These are phyloP conservation scores for Simmondsia chinensis DNA, from an alignment of 148 eudicot genomes.

Conservation along the genomic window DNA sequence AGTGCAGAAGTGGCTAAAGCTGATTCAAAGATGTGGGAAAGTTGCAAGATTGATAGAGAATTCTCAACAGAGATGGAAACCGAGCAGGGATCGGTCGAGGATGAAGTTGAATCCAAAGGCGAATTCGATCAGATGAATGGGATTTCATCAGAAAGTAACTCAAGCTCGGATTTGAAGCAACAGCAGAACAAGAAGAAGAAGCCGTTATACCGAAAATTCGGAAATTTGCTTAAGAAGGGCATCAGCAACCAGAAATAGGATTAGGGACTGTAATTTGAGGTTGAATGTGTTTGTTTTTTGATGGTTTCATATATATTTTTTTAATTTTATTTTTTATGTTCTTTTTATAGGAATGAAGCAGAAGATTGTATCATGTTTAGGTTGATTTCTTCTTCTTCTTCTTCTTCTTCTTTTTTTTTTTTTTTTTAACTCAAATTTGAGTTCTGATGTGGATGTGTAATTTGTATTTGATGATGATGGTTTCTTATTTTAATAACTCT, in stretches of 20 bases:
- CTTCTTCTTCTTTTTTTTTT: not conserved
- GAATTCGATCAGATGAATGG: constrained; percentile 47
- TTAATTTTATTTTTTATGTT: not conserved
- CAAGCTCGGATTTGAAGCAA: constrained; percentile 49
- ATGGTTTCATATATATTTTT: constrained; percentile 4
- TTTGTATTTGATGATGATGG: too few species aligned
- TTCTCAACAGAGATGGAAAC: constrained; percentile 47
- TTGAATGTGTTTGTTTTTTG: constrained; percentile 28
- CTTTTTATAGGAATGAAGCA: constrained; percentile 14
- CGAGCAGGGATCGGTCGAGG: constrained; percentile 62
- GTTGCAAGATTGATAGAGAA: constrained; percentile 63
- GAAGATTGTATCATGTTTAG: constrained; percentile 41
- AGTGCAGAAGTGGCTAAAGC: constrained; percentile 29
- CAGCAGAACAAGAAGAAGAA: constrained; percentile 72
- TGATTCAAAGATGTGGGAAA: constrained; percentile 81
- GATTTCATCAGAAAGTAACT: constrained; percentile 36
- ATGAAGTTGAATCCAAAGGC: constrained; percentile 54
- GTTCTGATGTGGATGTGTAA: not conserved
- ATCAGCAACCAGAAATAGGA: constrained; percentile 47
- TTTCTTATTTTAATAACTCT: too few species aligned
- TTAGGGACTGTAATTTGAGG: constrained; percentile 9
- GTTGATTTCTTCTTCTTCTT: constrained; percentile 7
- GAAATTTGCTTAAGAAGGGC: constrained; percentile 76
- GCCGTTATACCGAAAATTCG: constrained; percentile 67
- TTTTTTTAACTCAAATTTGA: not conserved